Conservation (phyloP, 495 filamentous ascomycete genomes). For the Lindgomyces ingoldianus region DNA sequence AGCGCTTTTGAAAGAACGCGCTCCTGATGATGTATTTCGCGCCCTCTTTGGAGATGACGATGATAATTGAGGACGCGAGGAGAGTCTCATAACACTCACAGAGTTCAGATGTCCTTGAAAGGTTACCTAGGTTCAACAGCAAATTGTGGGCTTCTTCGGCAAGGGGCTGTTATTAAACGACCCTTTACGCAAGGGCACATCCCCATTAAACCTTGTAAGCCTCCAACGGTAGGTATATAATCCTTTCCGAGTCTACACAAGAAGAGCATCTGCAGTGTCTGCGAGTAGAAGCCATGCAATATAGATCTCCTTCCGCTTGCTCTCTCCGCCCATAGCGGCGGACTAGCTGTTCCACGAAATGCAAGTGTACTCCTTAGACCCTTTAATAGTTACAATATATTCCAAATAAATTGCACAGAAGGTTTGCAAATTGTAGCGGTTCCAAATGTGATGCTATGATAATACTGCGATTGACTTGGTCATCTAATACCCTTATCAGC, state of each 20-base stretch:
- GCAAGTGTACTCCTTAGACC: not conserved
- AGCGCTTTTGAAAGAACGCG: conserved; percentile 77
- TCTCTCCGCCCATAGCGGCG: not conserved
- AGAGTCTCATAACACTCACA: not conserved
- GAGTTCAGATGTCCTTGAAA: not conserved
- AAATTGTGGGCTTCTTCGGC: too few species aligned
- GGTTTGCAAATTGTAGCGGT: not conserved
- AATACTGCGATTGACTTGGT: not conserved
- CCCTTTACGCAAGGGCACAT: too few species aligned
- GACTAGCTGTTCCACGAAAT: not conserved
- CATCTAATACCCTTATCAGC: not conserved
- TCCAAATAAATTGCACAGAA: not conserved
- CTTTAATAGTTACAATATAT: not conserved
- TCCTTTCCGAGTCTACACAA: too few species aligned
- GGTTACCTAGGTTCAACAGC: not conserved
- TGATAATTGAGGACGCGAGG: not conserved
- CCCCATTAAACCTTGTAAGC: too few species aligned
- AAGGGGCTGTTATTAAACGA: too few species aligned
- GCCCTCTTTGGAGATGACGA: conserved; percentile 81
- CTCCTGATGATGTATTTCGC: conserved; percentile 87
- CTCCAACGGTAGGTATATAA: too few species aligned
- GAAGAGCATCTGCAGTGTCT: too few species aligned
- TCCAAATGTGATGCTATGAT: not conserved
- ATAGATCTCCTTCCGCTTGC: not conserved
- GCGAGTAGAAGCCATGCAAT: too few species aligned